These are phyloP conservation scores for Aspergillus neoniger DNA, from an alignment of 2,329 filamentous ascomycete genomes.

Conservation along the genomic window DNA sequence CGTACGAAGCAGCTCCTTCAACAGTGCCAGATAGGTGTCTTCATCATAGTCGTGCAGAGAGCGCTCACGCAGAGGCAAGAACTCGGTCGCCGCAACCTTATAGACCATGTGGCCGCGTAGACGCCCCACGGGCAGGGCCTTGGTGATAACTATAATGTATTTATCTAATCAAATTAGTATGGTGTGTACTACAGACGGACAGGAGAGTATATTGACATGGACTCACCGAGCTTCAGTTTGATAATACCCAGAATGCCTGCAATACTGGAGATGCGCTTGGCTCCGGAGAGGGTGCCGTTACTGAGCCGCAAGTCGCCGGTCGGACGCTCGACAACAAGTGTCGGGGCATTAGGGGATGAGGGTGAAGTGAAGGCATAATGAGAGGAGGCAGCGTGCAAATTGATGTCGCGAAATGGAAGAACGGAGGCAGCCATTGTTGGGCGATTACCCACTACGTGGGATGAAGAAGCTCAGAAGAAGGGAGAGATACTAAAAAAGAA, in stretches of 20 bases:
- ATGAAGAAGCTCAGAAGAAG: constrained; percentile 10
- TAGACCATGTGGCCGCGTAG: constrained; percentile 97
- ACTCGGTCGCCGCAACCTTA: constrained; percentile 86
- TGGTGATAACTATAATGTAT: constrained; percentile 95
- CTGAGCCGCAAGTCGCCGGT: constrained; percentile 86
- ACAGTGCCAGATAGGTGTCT: constrained; percentile 80
- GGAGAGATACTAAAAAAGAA: constrained; percentile 10
- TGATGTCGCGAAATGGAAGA: constrained; percentile 91
- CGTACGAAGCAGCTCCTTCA: constrained; percentile 78
- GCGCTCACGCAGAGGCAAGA: constrained; percentile 89
- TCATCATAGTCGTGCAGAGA: constrained; percentile 91
- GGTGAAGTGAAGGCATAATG: constrained; percentile 97
- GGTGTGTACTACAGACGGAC: neutral
- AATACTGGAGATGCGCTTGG: constrained; percentile 88
- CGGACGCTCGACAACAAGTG: constrained; percentile 85
- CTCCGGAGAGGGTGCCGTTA: constrained; percentile 73
- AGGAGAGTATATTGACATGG: neutral
- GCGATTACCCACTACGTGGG: constrained; percentile 33
- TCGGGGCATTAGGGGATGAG: constrained; percentile 84
- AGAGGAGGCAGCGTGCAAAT: constrained; percentile 86
- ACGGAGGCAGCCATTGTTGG: constrained; percentile 37
- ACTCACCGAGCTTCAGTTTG: constrained; percentile 82
- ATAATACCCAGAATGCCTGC: constrained; percentile 93
- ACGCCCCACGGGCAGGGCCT: constrained; percentile 84
- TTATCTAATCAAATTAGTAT: constrained; percentile 63